These are phyloP conservation scores for Fusarium proliferatum DNA, from an alignment of 2,329 filamentous ascomycete species.

Conservation along the genomic window DNA sequence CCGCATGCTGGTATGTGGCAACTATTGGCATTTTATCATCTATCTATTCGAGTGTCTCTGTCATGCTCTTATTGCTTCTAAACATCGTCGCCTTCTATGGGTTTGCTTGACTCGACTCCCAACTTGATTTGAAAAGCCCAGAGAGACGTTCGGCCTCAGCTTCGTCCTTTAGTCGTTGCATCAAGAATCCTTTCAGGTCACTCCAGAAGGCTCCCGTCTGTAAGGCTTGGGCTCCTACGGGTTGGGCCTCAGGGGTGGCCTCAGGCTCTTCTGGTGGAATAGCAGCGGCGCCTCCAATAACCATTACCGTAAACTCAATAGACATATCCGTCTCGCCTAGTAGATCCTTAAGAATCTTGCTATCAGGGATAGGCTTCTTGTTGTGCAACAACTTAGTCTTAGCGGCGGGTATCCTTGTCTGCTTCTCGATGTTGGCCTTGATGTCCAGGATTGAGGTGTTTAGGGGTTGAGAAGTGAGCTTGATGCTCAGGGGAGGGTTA, in stretches of 20 bases:
- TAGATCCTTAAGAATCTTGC: conserved; percentile 81
- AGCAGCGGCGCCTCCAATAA: conserved; percentile 75
- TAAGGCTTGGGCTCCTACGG: conserved; percentile 69
- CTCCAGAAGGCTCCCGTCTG: conserved; percentile 83
- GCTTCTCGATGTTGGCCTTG: conserved; percentile 74
- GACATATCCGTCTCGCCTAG: conserved; percentile 61
- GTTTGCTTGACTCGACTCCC: conserved; percentile 62
- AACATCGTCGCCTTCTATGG: conserved; percentile 33
- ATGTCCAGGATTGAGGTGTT: conserved; percentile 83
- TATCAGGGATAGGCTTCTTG: conserved; percentile 86
- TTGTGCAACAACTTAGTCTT: conserved; percentile 89
- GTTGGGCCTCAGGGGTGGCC: conserved; percentile 41
- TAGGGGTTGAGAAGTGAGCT: conserved; percentile 70
- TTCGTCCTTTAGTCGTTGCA: conserved; percentile 81
- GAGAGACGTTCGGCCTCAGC: conserved; percentile 71
- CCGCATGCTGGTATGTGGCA: conserved; percentile 47
- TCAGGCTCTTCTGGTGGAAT: conserved; percentile 56
- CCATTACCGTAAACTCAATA: conserved; percentile 88
- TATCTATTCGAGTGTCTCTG: conserved; percentile 29
- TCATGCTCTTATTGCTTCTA: conserved; percentile 15
- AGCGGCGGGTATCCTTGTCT: conserved; percentile 72
- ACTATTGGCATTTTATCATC: conserved; percentile 34
- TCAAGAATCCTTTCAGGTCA: conserved; percentile 83
- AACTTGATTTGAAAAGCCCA: conserved; percentile 76
- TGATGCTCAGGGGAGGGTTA: conserved; percentile 76